phyloP scores from a whole-genome alignment of 352 stramenopile genomes.

The Bremia lactucae region DNA sequence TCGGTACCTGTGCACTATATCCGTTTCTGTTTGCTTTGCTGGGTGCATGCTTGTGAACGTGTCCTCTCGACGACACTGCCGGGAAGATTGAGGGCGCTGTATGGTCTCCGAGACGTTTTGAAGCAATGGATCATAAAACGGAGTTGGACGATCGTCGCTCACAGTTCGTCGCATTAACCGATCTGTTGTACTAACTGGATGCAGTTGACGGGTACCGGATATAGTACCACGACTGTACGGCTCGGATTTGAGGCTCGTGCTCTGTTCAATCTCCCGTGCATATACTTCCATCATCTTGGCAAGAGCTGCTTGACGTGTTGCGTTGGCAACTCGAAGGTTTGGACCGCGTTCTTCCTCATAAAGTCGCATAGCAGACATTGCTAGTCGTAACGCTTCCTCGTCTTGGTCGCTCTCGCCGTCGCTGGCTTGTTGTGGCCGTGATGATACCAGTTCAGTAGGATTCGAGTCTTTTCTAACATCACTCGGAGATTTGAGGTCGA shows the following conservation, averaged over 20 bases:
- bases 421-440: constrained; percentile 12
- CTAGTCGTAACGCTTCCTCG: constrained; percentile 51
- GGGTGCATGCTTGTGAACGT: background rate
- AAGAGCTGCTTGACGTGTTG: constrained; percentile 45
- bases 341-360: constrained; percentile 56
- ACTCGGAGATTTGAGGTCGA: constrained; percentile 15
- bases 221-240: constrained; percentile 11
- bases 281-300: constrained; percentile 75
- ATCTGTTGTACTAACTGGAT: constrained; percentile 4
- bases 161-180: constrained; percentile 16
- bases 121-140: constrained; percentile 11
- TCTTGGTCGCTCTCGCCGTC: constrained; percentile 14
- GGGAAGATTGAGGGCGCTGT: constrained; percentile 1
- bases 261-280: constrained; percentile 52
- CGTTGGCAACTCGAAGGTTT: constrained; percentile 33
- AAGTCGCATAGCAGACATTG: constrained; percentile 64
- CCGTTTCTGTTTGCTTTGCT: constrained; percentile 4
- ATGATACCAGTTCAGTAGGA: constrained; percentile 7
- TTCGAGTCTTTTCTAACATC: constrained; percentile 16
- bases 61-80: constrained; percentile 1
- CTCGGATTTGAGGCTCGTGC: constrained; percentile 7
- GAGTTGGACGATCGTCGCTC: constrained; percentile 14
- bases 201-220: constrained; percentile 9
- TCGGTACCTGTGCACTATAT: constrained; percentile 27
- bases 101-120: constrained; percentile 9